Evolutionary conservation across 352 stramenopile genomes (phyloP), one percentile per base, ranked within the genome.

Genomic region (Globisporangium recalcitrans): DNA sequence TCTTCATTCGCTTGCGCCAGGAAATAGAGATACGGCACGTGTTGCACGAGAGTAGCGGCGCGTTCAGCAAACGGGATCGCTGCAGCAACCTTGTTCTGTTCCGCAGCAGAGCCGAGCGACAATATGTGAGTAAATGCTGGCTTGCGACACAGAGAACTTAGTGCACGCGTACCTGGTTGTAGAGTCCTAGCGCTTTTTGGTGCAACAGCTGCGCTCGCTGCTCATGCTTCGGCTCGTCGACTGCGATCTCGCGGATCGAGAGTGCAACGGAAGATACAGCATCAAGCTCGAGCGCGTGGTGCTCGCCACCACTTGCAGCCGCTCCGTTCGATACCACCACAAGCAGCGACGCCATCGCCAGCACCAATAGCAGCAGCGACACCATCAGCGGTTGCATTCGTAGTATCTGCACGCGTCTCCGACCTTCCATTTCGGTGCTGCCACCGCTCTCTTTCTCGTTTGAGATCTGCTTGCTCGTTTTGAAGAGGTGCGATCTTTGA

Each of bases 11-110:
- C 27, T 14, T 66, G 58, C 13, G 40, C 58, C 4, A 66, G 11
- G 11, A 69, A 66, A n/a, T 38, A 57, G n/a, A 66, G 31, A 32
- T 42, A 27, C 11, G 58, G 49, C 11, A 60, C 55, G 13, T 32
- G 19, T 5, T 19, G 36, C 9, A 46, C 36, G 34, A 62, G 62
- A 10, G n/a, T 19, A 19, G 32, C 26, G 22, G 52, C 42, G 16
- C 31, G 40, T 27, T 56, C 22, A 0, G 52, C 44, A 19, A 58
- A 11, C 16, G 44, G n/a, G 11, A 62, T 54, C 22, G 53, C 62
- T 29, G 32, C 52, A 9, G 22, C 29, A 31, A 48, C 26, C 21
- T 56, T 24, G 44, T 60, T 60, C 60, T 65, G 40, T 22, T n/a
- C n/a, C n/a, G n/a, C n/a, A n/a, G n/a, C n/a, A n/a, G n/a, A n/a